Evolutionary conservation across 2,329 filamentous ascomycete species (phyloP), one percentile per base, ranked within the genome.

Genomic region (Penicillium sp.): DNA sequence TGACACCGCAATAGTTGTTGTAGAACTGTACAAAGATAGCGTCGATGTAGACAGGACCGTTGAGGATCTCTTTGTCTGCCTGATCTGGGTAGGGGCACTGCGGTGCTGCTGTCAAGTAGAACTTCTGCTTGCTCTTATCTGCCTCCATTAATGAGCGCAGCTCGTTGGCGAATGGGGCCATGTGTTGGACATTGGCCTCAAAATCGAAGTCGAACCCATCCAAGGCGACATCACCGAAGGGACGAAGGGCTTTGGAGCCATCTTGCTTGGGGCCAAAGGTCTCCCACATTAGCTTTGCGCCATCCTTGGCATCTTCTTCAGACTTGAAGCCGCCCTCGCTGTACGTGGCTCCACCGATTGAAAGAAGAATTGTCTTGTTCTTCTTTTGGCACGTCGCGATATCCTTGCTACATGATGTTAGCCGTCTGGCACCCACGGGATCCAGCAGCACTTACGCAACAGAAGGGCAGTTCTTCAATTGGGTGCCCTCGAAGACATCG

Each of bases 201-300:
- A 91, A 86, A 70, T 92, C 89, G 61, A 91, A 85, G 73, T 92
- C 89, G 70, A 92, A 91, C 5, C 89, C 89, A 70, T 92, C 87
- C 41, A 92, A 75, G 4, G 84, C 78, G 10, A 85, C 83, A 13
- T 75, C 73, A 53, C 86, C 86, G 69, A 91, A 91, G 1, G 89
- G 89, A 9, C 89, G 84, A 55, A 83, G 78, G 8, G 76, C 76
- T 1, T 71, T 72, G 40, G 73, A 78, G 31, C 49, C 59, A 8
- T 54, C 40, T 73, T 76, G 13, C 73, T 65, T 38, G 72, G 88
- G 85, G 2, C 89, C 89, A 70, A 91, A 91, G 60, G 86, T 87
- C 50, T 82, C 78, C 88, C 88, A 92, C 55, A 92, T 75, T 21
- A 82, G 78, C 53, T 87, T 74, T 0, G 88, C 89, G 2, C 82